phyloP scores from a whole-genome alignment of 768 basidiomycete species.

The Trametes punicea region DNA sequence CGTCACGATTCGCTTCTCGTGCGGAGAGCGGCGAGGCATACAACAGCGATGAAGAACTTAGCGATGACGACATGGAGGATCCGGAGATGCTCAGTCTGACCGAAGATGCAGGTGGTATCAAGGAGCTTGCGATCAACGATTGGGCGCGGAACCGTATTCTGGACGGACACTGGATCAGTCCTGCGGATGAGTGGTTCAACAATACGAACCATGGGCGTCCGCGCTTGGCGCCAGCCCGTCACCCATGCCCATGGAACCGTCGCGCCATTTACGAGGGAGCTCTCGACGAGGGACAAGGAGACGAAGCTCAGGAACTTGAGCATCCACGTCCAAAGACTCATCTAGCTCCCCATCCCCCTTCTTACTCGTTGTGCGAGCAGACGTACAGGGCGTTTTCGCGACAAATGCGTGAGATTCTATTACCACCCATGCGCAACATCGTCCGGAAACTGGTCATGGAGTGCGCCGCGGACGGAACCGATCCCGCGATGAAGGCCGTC shows the following conservation, averaged over 20 bases:
- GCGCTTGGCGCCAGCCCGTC: slow-evolving; percentile 26
- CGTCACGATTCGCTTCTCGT: slow-evolving; percentile 42
- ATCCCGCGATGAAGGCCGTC: slow-evolving; percentile 55
- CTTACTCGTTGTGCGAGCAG: slow-evolving; percentile 60
- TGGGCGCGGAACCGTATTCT: slow-evolving; percentile 71
- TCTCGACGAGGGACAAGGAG: slow-evolving; percentile 24
- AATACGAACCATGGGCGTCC: slow-evolving; percentile 37
- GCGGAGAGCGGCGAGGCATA: slow-evolving; percentile 37
- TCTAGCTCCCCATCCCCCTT: slow-evolving; percentile 54
- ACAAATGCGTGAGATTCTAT: slow-evolving; percentile 56
- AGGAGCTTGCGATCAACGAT: slow-evolving; percentile 59
- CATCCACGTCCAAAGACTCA: slow-evolving; percentile 52
- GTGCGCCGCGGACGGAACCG: slow-evolving; percentile 42
- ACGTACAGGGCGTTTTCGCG: slow-evolving; percentile 56
- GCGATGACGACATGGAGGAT: slow-evolving; percentile 43
- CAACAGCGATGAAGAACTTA: slow-evolving; percentile 33
- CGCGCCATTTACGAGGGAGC: slow-evolving; percentile 27
- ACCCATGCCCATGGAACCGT: slow-evolving; percentile 61
- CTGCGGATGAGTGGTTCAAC: slow-evolving; percentile 66
- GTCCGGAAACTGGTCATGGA: slow-evolving; percentile 66
- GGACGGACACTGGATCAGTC: slow-evolving; percentile 74
- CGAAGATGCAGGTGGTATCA: slow-evolving; percentile 44
- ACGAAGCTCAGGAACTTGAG: slow-evolving; percentile 30
- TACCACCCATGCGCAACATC: slow-evolving; percentile 66
- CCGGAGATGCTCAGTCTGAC: slow-evolving; percentile 42